Conservation (phyloP, 129 eudicot species). For the Flaveria trinervia region DNA sequence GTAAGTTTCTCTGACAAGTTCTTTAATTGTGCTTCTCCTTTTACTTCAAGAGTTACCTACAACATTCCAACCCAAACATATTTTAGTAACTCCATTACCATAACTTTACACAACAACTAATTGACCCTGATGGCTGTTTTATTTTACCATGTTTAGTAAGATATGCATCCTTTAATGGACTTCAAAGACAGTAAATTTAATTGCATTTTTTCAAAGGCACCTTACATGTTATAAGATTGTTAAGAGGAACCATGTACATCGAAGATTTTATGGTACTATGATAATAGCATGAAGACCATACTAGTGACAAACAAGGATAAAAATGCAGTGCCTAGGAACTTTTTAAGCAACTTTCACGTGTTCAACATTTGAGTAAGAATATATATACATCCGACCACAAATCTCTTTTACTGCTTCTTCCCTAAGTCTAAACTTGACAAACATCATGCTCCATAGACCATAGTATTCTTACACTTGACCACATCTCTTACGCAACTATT, state of each 20-base stretch:
- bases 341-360: background rate
- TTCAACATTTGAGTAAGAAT: background rate
- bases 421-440: conserved; percentile 7
- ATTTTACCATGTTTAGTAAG: background rate
- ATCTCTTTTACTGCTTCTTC: background rate
- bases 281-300: background rate
- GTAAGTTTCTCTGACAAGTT: conserved; percentile 76
- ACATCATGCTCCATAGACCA: background rate
- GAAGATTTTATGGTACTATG: background rate
- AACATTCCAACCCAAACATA: background rate
- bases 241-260: background rate
- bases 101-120: background rate
- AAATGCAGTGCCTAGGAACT: background rate
- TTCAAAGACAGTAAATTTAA: background rate
- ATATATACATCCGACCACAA: background rate
- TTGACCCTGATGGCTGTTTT: background rate
- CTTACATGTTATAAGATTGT: background rate
- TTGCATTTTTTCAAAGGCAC: background rate
- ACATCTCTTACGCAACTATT: background rate
- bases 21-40: conserved; percentile 70
- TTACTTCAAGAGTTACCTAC: conserved; percentile 87
- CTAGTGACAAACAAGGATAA: background rate
- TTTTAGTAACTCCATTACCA: conserved; percentile 6
- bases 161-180: no score
- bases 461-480: background rate